A percentile compares a stretch with the other conserved stretches of the same genome.
These are phyloP conservation scores for Cajanus cajan DNA, from an alignment of 306 rosid species.

Conservation along the genomic window DNA sequence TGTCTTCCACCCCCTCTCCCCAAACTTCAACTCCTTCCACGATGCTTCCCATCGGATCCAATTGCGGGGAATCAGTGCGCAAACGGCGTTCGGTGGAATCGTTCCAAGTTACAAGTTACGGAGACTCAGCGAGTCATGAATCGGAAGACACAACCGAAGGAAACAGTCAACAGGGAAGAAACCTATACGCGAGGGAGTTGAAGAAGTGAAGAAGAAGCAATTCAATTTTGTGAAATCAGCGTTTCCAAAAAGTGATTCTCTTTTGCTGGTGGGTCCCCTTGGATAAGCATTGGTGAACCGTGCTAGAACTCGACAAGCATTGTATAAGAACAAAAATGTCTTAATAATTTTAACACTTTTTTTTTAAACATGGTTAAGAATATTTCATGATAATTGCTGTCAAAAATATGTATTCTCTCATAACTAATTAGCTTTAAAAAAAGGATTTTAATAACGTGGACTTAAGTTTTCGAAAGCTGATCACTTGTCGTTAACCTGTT, in stretches of 20 bases:
- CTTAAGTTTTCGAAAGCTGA: no score
- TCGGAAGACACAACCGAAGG: neutral
- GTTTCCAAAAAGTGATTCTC: neutral
- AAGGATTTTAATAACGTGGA: no score
- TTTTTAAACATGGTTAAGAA: no score
- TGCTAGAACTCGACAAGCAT: neutral
- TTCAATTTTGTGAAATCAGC: conserved; percentile 1
- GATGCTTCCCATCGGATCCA: conserved; percentile 59
- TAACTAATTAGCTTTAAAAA: no score
- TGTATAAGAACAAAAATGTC: no score
- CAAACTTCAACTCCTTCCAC: no score
- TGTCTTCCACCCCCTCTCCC: conserved; percentile 29
- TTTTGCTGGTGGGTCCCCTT: conserved; percentile 8
- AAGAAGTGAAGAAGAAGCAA: conserved; percentile 30
- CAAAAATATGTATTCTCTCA: no score
- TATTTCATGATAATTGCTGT: no score
- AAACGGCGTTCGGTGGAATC: neutral
- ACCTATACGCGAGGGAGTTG: neutral
- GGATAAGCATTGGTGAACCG: conserved; percentile 31
- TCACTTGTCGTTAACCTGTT: no score
- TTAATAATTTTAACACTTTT: no score
- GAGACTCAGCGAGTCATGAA: neutral
- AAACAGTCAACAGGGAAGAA: neutral
- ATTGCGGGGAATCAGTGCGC: no score
- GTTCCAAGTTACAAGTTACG: neutral